These are phyloP conservation scores for Vigna nakashimae DNA, from an alignment of 306 rosid genomes.

Conservation along the genomic window DNA sequence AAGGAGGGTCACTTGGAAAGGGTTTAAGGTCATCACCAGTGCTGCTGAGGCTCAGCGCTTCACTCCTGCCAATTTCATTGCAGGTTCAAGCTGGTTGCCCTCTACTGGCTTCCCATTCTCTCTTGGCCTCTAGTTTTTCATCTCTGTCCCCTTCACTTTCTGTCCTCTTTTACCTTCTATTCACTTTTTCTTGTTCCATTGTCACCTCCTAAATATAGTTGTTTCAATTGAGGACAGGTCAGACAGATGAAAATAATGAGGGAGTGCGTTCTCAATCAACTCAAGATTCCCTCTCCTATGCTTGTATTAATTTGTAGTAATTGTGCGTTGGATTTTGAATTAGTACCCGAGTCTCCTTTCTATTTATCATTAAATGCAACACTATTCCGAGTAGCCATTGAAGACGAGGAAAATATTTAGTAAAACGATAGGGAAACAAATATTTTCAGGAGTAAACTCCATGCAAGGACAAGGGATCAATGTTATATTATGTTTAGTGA, in stretches of 20 bases:
- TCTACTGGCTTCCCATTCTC: slow-evolving; percentile 68
- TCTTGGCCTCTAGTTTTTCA: slow-evolving; percentile 45
- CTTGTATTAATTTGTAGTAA: no score
- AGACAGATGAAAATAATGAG: no score
- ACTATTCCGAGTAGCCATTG: background rate
- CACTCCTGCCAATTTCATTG: slow-evolving; percentile 59
- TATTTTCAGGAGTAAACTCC: background rate
- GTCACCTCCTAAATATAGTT: background rate
- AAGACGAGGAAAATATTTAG: background rate
- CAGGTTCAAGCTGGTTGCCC: slow-evolving; percentile 63
- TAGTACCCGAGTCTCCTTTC: no score
- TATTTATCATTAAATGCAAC: background rate
- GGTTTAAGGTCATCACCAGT: slow-evolving; percentile 61
- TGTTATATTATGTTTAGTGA: slow-evolving; percentile 7
- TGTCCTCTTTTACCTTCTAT: no score
- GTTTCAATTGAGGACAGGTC: no score
- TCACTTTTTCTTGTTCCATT: background rate
- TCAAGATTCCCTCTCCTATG: no score
- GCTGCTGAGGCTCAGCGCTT: slow-evolving; percentile 61
- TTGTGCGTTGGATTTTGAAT: no score
- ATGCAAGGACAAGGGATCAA: background rate
- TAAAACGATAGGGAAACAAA: background rate
- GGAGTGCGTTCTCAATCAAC: no score
- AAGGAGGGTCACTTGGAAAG: slow-evolving; percentile 67
- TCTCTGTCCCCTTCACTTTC: no score